These are phyloP conservation scores for Rhizopogon rudus DNA, from an alignment of 768 basidiomycete genomes.

Conservation along the genomic window DNA sequence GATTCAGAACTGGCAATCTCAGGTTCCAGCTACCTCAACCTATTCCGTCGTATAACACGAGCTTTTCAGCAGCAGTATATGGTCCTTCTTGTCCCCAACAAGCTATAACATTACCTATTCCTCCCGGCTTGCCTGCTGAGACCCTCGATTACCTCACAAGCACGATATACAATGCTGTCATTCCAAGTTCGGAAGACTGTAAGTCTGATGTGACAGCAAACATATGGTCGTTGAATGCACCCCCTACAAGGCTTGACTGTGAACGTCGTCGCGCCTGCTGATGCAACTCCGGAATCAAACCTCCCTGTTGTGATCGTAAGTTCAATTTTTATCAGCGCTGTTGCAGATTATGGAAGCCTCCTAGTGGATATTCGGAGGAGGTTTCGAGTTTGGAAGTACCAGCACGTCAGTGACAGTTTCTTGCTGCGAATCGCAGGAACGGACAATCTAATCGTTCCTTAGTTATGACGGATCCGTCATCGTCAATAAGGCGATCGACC, in stretches of 20 bases:
- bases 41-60: constrained; percentile 25
- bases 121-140: constrained; percentile 13
- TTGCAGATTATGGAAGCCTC: not conserved
- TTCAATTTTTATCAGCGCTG: not conserved
- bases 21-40: constrained; percentile 32
- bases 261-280: constrained; percentile 44
- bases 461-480: constrained; percentile 16
- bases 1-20: constrained; percentile 23
- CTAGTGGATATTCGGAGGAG: constrained; percentile 33
- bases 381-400: constrained; percentile 27
- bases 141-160: constrained; percentile 19
- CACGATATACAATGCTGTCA: constrained; percentile 22
- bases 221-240: not conserved
- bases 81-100: constrained; percentile 39
- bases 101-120: constrained; percentile 2
- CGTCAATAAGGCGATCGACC: constrained; percentile 26
- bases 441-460: not conserved
- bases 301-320: constrained; percentile 52
- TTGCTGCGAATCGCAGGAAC: not conserved
- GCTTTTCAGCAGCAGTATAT: constrained; percentile 27
- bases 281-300: constrained; percentile 34
- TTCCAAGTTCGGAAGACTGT: constrained; percentile 44
- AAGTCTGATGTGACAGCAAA: constrained; percentile 9
- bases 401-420: constrained; percentile 1
- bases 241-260: constrained; percentile 38